These are phyloP conservation scores for Gentiana macrophylla DNA, from an alignment of 257 asterid species.

Conservation along the genomic window DNA sequence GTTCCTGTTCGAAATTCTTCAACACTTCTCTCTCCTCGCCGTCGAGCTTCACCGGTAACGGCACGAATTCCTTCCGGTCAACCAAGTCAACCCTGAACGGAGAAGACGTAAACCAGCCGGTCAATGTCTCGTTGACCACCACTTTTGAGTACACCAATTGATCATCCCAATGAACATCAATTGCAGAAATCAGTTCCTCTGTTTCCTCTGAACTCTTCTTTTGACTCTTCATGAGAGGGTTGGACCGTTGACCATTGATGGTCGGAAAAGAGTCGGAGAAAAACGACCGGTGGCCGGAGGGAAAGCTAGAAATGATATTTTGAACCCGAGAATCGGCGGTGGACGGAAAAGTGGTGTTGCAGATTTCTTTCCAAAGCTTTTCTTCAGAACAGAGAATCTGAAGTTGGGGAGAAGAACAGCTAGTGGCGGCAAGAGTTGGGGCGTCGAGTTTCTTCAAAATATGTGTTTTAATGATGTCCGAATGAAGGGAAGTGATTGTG, in stretches of 20 bases:
- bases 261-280: slow-evolving; percentile 52
- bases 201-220: slow-evolving; percentile 1
- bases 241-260: not conserved
- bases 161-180: slow-evolving; percentile 43
- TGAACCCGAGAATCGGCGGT: slow-evolving; percentile 29
- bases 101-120: slow-evolving; percentile 48
- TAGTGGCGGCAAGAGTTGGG: slow-evolving; percentile 50
- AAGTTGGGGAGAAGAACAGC: slow-evolving; percentile 32
- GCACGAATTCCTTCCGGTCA: slow-evolving; percentile 31
- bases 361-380: slow-evolving; percentile 44
- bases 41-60: slow-evolving; percentile 32
- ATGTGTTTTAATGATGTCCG: slow-evolving; percentile 47
- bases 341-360: slow-evolving; percentile 63
- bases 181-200: slow-evolving; percentile 45
- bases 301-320: slow-evolving; percentile 27
- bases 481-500: slow-evolving; percentile 40
- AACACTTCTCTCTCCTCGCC: slow-evolving; percentile 30
- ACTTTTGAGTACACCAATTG: slow-evolving; percentile 41
- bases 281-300: slow-evolving; percentile 59
- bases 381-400: slow-evolving; percentile 38
- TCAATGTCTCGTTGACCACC: slow-evolving; percentile 25
- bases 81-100: slow-evolving; percentile 54
- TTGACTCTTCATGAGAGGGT: not conserved
- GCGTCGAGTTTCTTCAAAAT: slow-evolving; percentile 64
- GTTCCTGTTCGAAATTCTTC: slow-evolving; percentile 23